phyloP scores from a whole-genome alignment of 257 asterid genomes.

The Euphrasia confusa region DNA sequence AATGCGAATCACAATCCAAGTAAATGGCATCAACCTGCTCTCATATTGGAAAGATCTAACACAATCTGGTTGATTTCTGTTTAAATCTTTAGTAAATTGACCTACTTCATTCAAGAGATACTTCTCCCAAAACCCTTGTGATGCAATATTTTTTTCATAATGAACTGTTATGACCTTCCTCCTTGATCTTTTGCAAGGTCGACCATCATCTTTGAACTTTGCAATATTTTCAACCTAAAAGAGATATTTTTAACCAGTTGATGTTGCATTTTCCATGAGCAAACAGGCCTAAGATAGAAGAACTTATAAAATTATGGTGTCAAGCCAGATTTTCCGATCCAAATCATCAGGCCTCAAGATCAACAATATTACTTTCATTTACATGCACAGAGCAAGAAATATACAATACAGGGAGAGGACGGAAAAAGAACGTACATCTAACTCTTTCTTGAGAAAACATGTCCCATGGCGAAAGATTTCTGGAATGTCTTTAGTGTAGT shows the following conservation, averaged over 20 bases:
- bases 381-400: neutral
- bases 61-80: slow-evolving; percentile 50
- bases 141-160: slow-evolving; percentile 53
- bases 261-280: slow-evolving; percentile 17
- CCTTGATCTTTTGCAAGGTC: slow-evolving; percentile 62
- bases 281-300: neutral
- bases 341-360: neutral
- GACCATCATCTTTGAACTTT: slow-evolving; percentile 59
- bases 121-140: slow-evolving; percentile 68
- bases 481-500: slow-evolving; percentile 67
- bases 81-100: slow-evolving; percentile 41
- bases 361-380: slow-evolving; percentile 9
- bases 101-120: slow-evolving; percentile 60
- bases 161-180: slow-evolving; percentile 43
- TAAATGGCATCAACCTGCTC: slow-evolving; percentile 52
- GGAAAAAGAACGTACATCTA: slow-evolving; percentile 22
- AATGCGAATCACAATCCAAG: slow-evolving; percentile 75
- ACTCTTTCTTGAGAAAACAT: slow-evolving; percentile 65
- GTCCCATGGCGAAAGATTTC: slow-evolving; percentile 88
- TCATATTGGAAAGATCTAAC: slow-evolving; percentile 59
- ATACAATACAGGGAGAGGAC: neutral
- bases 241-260: slow-evolving; percentile 1
- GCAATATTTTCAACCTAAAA: slow-evolving; percentile 64
- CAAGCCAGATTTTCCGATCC: slow-evolving; percentile 5
- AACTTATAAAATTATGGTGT: neutral